Evolutionary conservation across 2,329 filamentous ascomycete species (phyloP).

Genomic region (Geosmithia flava): DNA sequence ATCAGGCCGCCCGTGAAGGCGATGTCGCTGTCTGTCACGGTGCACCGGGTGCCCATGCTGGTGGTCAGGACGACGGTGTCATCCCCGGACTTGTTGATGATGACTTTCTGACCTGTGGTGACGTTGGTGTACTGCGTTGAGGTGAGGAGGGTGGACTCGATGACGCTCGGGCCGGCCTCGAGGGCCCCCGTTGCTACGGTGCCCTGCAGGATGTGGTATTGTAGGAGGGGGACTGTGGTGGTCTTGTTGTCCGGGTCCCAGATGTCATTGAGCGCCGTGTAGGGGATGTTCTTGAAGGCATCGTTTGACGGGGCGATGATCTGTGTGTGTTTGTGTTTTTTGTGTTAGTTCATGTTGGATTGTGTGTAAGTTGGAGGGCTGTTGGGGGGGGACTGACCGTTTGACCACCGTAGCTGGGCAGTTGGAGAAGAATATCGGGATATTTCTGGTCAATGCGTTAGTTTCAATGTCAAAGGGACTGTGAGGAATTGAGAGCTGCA

Average conservation of each 20-base stretch:
- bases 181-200: slow-evolving; percentile 28
- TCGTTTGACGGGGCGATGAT: slow-evolving; percentile 46
- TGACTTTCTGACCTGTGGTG: slow-evolving; percentile 33
- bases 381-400: slow-evolving; percentile 20
- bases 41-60: slow-evolving; percentile 31
- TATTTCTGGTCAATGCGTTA: slow-evolving; percentile 23
- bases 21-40: slow-evolving; percentile 28
- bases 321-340: slow-evolving; percentile 6
- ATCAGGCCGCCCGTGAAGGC: slow-evolving; percentile 34
- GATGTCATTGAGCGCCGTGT: slow-evolving; percentile 34
- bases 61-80: slow-evolving; percentile 33
- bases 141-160: slow-evolving; percentile 30
- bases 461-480: neutral
- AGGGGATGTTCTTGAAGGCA: slow-evolving; percentile 42
- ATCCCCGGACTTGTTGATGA: slow-evolving; percentile 28
- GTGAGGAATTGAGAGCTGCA: neutral
- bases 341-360: neutral
- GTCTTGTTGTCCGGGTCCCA: slow-evolving; percentile 29
- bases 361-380: neutral
- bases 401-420: slow-evolving; percentile 28
- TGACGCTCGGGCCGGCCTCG: slow-evolving; percentile 19
- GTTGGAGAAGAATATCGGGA: slow-evolving; percentile 28
- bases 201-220: slow-evolving; percentile 49
- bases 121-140: slow-evolving; percentile 31
- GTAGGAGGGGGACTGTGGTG: slow-evolving; percentile 36